Conservation (phyloP, 2,329 filamentous ascomycete species). For the Aureobasidium sp. region DNA sequence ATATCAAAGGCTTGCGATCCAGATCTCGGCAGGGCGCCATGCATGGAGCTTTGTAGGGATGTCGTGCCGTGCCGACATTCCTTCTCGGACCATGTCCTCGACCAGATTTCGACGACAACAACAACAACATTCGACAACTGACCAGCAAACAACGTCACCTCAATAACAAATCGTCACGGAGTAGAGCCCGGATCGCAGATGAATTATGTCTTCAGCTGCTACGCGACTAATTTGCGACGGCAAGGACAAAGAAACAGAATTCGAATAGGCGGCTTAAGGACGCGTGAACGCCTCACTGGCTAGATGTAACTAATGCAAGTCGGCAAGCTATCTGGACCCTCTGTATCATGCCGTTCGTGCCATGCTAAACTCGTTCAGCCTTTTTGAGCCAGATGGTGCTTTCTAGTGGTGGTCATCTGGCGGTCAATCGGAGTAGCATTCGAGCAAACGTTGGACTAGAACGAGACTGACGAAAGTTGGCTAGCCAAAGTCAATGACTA, state of each 20-base stretch:
- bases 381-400: background rate
- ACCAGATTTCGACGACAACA: background rate
- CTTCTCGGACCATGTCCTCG: background rate
- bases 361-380: background rate
- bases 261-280: background rate
- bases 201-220: background rate
- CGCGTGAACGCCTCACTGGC: background rate
- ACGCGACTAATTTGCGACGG: background rate
- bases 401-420: background rate
- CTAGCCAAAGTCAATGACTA: background rate
- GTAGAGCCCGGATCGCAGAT: background rate
- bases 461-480: background rate
- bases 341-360: background rate
- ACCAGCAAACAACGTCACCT: background rate
- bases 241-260: conserved; percentile 1
- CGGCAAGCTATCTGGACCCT: background rate
- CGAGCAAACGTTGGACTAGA: background rate
- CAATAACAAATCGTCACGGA: background rate
- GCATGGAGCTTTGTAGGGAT: background rate
- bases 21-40: background rate
- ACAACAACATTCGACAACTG: background rate
- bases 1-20: background rate
- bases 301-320: background rate
- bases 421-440: background rate
- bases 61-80: background rate